Evolutionary conservation across 1,139 yeast genomes (phyloP), one percentile per base, ranked within the genome.

Genomic region (Yamadazyma triangularis): DNA sequence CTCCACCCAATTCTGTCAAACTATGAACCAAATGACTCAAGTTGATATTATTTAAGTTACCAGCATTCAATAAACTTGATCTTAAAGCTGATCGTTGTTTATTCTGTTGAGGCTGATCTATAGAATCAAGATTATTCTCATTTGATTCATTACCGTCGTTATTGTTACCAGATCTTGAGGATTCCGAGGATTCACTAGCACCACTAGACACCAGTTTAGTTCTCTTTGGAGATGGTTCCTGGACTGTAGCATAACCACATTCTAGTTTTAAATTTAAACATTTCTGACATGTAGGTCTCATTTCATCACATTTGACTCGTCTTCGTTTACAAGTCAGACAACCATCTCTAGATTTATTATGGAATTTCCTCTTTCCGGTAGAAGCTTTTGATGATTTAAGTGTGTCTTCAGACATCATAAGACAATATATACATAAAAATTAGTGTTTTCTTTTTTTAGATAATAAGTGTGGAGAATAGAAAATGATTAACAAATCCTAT

Each of bases 261-360:
- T 74, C 82, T 24, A 89, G 64, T 24, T 81, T 81, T 75, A 88
- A 73, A 42, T 84, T 79, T 34, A 66, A 59, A 56, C 97, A 89
- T 56, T 87, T 87, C 18, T 65, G 66, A 55, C 97, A 89, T 11
- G 64, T 53, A 0, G 97, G 97, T 44, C 78, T 82, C 0, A 68
- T 64, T 54, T 89, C 97, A 53, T 89, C 96, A 64, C 97, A 89
- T 52, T 89, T 89, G 28, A 89, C 95, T 33, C 96, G 64, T 45
- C 96, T 72, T 44, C 76, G 72, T 51, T 89, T 89, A 58, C 97
- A 89, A 1, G 94, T 85, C 26, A 79, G 73, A 56, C 97, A 89
- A 0, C 97, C 97, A 31, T 77, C 75, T 37, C 95, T 70, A 21
- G 95, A 84, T 56, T 89, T 89, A 40, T 79, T 85, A 51, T 89